phyloP scores from a whole-genome alignment of 1,284 basidiomycete species.

The Leccinum laetum region DNA sequence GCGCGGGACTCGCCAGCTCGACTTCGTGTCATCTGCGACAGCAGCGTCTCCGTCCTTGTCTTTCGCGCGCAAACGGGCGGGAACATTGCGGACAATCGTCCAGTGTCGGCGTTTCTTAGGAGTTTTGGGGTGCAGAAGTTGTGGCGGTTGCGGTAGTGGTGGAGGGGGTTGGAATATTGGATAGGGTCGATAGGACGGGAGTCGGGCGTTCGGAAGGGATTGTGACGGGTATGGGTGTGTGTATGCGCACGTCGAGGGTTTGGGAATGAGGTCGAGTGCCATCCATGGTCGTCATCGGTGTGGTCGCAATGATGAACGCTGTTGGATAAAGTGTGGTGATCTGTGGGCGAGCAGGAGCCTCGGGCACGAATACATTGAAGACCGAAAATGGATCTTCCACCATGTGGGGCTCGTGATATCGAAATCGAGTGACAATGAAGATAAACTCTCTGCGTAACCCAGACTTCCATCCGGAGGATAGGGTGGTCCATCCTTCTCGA shows the following conservation, averaged over 20 bases:
- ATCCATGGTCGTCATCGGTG: conserved; percentile 1
- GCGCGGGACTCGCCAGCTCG: conserved; percentile 46
- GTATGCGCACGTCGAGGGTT: background rate
- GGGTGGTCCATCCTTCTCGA: conserved; percentile 74
- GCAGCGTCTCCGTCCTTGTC: conserved; percentile 51
- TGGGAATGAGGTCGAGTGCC: conserved; percentile 6
- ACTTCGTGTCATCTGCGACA: conserved; percentile 26
- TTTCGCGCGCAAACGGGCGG: conserved; percentile 48
- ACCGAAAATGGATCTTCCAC: conserved; percentile 79
- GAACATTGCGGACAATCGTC: conserved; percentile 39
- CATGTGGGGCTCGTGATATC: conserved; percentile 25
- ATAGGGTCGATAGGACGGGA: conserved; percentile 19
- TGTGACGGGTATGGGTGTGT: conserved; percentile 13
- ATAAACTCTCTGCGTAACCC: conserved; percentile 54
- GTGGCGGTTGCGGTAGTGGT: background rate
- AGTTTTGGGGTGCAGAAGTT: background rate
- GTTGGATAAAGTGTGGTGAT: conserved; percentile 58
- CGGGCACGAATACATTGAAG: conserved; percentile 61
- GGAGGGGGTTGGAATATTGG: conserved; percentile 2
- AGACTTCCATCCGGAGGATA: conserved; percentile 68
- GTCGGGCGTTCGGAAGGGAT: conserved; percentile 15
- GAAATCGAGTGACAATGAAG: background rate
- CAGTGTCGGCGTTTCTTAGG: conserved; percentile 37
- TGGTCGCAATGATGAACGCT: conserved; percentile 12
- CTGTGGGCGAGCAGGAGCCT: conserved; percentile 50